Conservation (phyloP, 1,284 basidiomycete genomes). For the Ganoderma sp. region DNA sequence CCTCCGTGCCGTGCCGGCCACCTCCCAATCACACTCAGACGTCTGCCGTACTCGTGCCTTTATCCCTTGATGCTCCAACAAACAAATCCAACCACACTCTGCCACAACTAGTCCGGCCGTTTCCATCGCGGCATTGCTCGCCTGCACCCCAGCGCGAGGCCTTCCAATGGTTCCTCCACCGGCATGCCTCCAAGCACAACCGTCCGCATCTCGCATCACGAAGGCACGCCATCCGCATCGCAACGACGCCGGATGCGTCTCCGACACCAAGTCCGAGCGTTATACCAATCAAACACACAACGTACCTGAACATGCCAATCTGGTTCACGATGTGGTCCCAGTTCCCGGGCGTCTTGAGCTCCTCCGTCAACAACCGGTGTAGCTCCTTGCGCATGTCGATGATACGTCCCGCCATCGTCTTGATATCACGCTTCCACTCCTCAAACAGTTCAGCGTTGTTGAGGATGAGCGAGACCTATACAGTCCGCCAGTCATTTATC, state of each 20-base stretch:
- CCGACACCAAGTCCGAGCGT: background rate
- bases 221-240: slow-evolving; percentile 8
- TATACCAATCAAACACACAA: slow-evolving; percentile 22
- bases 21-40: slow-evolving; percentile 2
- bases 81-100: slow-evolving; percentile 10
- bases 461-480: slow-evolving; percentile 78
- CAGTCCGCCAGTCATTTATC: slow-evolving; percentile 13
- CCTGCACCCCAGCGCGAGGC: background rate
- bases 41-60: slow-evolving; percentile 6
- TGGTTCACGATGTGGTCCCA: slow-evolving; percentile 93
- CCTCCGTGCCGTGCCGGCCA: background rate
- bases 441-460: slow-evolving; percentile 75
- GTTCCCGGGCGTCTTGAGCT: slow-evolving; percentile 88
- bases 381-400: slow-evolving; percentile 89
- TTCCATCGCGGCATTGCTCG: background rate
- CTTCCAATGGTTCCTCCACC: too few relatives aligned
- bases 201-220: slow-evolving; percentile 8
- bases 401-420: slow-evolving; percentile 91
- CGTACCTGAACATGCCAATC: slow-evolving; percentile 93
- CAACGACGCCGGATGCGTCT: background rate
- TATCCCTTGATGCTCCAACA: slow-evolving; percentile 25
- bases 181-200: background rate
- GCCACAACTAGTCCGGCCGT: slow-evolving; percentile 2
- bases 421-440: slow-evolving; percentile 91
- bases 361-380: slow-evolving; percentile 77